These are phyloP conservation scores for Magnolia officinalis DNA, from an alignment of 164 flowering plant species.

Conservation along the genomic window DNA sequence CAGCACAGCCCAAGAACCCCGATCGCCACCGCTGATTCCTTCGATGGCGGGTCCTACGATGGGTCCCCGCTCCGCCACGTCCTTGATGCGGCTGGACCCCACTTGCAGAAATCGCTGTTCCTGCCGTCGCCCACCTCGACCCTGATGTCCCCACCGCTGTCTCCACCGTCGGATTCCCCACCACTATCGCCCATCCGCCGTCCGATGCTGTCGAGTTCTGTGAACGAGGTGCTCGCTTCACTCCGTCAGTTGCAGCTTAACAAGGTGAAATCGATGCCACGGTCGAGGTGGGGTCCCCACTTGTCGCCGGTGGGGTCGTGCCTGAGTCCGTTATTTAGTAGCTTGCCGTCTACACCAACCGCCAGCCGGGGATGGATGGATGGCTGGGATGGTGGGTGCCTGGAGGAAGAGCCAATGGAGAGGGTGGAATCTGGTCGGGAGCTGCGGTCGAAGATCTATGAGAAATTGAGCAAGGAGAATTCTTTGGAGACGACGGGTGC, in stretches of 20 bases:
- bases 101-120: neutral
- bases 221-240: conserved; percentile 49
- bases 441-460: conserved; percentile 54
- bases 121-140: conserved; percentile 32
- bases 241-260: conserved; percentile 55
- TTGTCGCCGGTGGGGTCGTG: conserved; percentile 20
- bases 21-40: conserved; percentile 15
- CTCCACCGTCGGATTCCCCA: conserved; percentile 49
- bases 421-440: conserved; percentile 75
- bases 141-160: conserved; percentile 38
- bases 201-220: conserved; percentile 29
- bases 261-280: conserved; percentile 49
- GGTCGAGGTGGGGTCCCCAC: conserved; percentile 27
- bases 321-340: conserved; percentile 45
- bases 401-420: conserved; percentile 57
- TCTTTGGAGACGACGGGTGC: conserved; percentile 40
- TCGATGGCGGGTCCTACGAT: conserved; percentile 49
- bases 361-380: conserved; percentile 20
- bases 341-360: conserved; percentile 70
- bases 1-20: conserved; percentile 32
- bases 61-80: conserved; percentile 53
- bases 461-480: conserved; percentile 62
- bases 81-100: conserved; percentile 16
- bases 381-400: conserved; percentile 16
- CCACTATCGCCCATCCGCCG: conserved; percentile 49